These are phyloP conservation scores for Hanseniaspora valbyensis DNA, from an alignment of 805 yeast species.

Conservation along the genomic window DNA sequence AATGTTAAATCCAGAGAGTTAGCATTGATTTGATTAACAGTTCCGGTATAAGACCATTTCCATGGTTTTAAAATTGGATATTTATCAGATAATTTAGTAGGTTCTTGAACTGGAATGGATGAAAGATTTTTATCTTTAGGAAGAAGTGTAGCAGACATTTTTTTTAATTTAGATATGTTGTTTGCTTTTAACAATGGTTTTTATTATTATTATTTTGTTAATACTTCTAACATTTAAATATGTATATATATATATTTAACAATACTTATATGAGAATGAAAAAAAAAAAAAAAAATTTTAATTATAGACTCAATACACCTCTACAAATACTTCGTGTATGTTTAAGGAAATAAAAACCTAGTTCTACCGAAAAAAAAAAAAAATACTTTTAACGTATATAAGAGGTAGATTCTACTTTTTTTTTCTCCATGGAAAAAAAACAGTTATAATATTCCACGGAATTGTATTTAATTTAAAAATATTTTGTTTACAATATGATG, in stretches of 20 bases:
- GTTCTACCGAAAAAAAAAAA: no score
- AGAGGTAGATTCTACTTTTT: no score
- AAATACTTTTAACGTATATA: no score
- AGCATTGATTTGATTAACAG: conserved; percentile 24
- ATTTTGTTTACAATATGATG: no score
- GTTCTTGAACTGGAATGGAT: neutral
- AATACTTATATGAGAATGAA: no score
- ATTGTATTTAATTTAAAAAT: no score
- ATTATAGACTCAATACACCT: no score
- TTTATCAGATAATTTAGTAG: conserved; percentile 8
- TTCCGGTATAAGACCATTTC: conserved; percentile 30
- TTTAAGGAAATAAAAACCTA: no score
- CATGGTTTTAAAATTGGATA: conserved; percentile 24
- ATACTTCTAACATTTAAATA: neutral
- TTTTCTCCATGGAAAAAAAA: no score
- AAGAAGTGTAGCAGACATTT: conserved; percentile 5
- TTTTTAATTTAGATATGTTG: neutral
- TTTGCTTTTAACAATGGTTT: neutral
- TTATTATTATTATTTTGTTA: neutral
- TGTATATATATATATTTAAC: neutral
- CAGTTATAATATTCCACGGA: no score
- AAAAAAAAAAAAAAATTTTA: no score
- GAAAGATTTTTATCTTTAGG: conserved; percentile 9
- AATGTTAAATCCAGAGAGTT: conserved; percentile 21
- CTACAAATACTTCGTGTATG: no score